Conservation (phyloP, 345 rosid species). For the Reutealis trisperma region DNA sequence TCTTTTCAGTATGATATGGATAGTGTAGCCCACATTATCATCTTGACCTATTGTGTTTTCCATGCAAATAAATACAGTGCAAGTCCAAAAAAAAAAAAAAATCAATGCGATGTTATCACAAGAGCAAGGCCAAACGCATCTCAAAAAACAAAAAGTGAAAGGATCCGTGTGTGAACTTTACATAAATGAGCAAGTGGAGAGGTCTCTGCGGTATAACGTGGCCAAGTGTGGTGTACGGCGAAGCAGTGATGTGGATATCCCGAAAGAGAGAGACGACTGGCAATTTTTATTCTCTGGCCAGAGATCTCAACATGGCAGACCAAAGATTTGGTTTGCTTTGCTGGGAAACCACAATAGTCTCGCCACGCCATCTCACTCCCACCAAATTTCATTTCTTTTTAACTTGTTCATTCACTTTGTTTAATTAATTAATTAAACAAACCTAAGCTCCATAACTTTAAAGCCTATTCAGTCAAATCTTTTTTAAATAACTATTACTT, state of each 20-base stretch:
- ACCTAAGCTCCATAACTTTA: background rate
- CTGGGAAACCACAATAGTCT: constrained; percentile 31
- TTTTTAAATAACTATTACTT: too few relatives aligned
- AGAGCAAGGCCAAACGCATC: too few relatives aligned
- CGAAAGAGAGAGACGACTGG: constrained; percentile 1
- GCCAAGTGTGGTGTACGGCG: constrained; percentile 21
- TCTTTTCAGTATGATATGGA: too few relatives aligned
- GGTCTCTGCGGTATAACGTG: background rate
- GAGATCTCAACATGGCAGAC: constrained; percentile 26
- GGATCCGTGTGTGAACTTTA: too few relatives aligned
- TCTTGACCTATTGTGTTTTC: too few relatives aligned
- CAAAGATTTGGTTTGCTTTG: constrained; percentile 40
- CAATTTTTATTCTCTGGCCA: constrained; percentile 21
- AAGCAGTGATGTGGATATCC: constrained; percentile 21
- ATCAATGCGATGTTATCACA: too few relatives aligned
- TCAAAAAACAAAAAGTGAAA: too few relatives aligned
- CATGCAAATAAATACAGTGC: too few relatives aligned
- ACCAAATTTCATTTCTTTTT: background rate
- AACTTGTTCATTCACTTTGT: background rate
- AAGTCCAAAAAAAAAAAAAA: too few relatives aligned
- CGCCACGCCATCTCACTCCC: constrained; percentile 12
- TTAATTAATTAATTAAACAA: too few relatives aligned
- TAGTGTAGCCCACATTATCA: too few relatives aligned
- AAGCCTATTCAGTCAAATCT: background rate
- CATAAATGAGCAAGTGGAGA: background rate